Evolutionary conservation across 164 flowering plant species (phyloP).

Genomic region (Stephania yunnanensis): DNA sequence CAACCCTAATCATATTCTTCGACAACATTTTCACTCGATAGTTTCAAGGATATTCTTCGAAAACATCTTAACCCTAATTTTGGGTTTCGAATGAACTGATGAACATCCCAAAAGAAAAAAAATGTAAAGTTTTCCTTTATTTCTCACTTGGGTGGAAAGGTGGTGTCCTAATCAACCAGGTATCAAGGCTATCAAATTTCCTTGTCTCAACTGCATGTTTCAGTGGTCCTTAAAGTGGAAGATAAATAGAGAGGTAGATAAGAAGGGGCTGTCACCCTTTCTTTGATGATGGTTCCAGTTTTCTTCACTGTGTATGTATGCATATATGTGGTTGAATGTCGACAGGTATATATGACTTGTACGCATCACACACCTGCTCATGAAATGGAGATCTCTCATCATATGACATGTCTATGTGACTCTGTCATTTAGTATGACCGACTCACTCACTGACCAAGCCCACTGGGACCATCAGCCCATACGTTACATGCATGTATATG

Average conservation of each 20-base stretch:
- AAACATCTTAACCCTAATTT: neutral
- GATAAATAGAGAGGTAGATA: neutral
- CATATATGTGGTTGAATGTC: neutral
- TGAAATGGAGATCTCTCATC: neutral
- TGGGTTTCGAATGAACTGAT: neutral
- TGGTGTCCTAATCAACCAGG: slow-evolving; percentile 3
- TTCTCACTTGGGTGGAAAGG: neutral
- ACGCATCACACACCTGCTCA: neutral
- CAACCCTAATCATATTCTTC: no score
- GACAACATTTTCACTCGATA: no score
- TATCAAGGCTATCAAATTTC: neutral
- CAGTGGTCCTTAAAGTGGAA: slow-evolving; percentile 2
- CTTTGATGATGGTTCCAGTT: neutral
- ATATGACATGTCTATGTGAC: neutral
- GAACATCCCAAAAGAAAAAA: neutral
- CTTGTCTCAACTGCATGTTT: slow-evolving; percentile 3
- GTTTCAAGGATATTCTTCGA: no score
- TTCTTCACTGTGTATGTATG: neutral
- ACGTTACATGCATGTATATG: no score
- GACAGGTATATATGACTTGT: slow-evolving; percentile 1
- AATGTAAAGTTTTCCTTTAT: no score
- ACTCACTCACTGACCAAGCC: neutral
- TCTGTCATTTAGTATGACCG: neutral
- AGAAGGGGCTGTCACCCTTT: neutral
- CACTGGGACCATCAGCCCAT: slow-evolving; percentile 1